phyloP scores from a whole-genome alignment of 73 alveolate genomes.

The Tetrahymena malaccensis region DNA sequence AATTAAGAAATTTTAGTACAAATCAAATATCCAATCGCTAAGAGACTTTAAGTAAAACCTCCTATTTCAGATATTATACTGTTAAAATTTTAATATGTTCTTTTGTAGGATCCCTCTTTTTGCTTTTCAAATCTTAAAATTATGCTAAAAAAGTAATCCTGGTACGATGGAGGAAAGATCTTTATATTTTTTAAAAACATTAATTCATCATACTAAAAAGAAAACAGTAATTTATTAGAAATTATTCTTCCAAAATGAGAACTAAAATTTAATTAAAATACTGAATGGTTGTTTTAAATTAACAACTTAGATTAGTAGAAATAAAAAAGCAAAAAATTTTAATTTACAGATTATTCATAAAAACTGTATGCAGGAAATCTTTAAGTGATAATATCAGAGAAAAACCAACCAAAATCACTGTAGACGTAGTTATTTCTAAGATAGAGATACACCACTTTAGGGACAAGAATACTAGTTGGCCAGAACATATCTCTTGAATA shows the following conservation, averaged over 20 bases:
- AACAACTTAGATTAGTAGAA: too few relatives aligned
- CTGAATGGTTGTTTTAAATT: too few relatives aligned
- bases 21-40: not conserved
- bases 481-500: not conserved
- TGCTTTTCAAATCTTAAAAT: not conserved
- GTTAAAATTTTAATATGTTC: not conserved
- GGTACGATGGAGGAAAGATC: not conserved
- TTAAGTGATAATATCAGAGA: not conserved
- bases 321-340: too few relatives aligned
- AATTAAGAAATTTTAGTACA: not conserved
- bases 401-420: not conserved
- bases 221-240: not conserved
- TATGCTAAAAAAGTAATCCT: not conserved
- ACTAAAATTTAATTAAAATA: too few relatives aligned
- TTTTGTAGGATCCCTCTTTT: not conserved
- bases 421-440: not conserved
- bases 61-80: not conserved
- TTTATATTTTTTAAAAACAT: too few relatives aligned
- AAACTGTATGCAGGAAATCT: not conserved
- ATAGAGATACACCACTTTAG: not conserved
- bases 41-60: not conserved
- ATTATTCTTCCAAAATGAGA: not conserved
- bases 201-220: too few relatives aligned
- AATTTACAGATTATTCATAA: not conserved
- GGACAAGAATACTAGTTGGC: not conserved